Percentiles rank a stretch among this genome's conserved stretches.
Conservation (phyloP, 257 asterid species). For the Solanum medicagineum region DNA sequence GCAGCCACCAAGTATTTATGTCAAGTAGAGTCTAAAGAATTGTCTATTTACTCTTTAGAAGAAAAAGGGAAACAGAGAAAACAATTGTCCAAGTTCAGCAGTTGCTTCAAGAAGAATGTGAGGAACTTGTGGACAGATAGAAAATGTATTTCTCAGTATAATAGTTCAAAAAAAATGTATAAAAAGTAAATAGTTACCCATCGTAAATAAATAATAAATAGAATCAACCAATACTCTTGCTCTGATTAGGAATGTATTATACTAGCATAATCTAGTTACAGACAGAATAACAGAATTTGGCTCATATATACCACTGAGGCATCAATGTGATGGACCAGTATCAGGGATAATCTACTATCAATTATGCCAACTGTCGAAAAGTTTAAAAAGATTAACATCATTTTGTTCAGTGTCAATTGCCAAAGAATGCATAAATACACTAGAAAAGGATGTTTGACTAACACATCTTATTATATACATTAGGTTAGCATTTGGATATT, state of each 20-base stretch:
- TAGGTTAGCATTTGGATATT: neutral
- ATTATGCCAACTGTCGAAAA: neutral
- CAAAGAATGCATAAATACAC: neutral
- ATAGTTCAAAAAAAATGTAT: neutral
- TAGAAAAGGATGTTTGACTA: neutral
- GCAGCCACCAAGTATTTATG: conserved; percentile 10
- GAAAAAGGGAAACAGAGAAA: neutral
- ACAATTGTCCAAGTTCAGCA: neutral
- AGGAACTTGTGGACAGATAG: neutral
- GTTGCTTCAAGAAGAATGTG: neutral
- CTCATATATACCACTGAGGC: neutral
- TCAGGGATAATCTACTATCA: neutral
- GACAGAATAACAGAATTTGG: neutral
- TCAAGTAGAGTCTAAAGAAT: neutral
- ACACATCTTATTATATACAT: neutral
- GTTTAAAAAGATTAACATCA: neutral
- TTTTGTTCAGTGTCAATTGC: neutral
- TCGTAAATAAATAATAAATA: neutral
- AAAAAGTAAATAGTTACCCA: neutral
- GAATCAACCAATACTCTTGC: neutral
- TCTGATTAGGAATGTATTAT: neutral
- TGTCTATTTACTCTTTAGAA: neutral
- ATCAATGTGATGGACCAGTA: neutral
- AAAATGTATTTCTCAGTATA: neutral
- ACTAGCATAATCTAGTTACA: neutral